These are phyloP conservation scores for Carnegiea gigantea DNA, from an alignment of 179 eudicot genomes.

Conservation along the genomic window DNA sequence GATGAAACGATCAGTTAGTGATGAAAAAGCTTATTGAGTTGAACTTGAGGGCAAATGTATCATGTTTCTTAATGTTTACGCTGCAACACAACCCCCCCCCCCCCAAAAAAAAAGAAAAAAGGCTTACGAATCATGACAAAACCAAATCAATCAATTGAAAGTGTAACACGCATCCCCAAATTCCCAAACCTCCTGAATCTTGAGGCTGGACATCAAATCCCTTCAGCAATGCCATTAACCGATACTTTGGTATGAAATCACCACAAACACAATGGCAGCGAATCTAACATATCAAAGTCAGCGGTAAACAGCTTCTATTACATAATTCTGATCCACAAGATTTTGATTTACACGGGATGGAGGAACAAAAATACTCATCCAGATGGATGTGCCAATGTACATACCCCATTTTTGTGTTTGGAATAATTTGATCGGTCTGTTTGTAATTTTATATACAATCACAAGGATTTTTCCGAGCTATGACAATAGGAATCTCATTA, in stretches of 20 bases:
- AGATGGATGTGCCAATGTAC: neutral
- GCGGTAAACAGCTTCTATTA: neutral
- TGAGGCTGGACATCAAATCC: too few species aligned
- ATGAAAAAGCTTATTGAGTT: too few species aligned
- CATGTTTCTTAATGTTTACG: too few species aligned
- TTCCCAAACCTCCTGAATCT: too few species aligned
- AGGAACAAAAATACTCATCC: slow-evolving; percentile 25
- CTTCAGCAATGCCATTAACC: neutral
- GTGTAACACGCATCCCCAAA: too few species aligned
- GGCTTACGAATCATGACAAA: too few species aligned
- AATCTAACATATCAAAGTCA: neutral
- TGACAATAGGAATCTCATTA: neutral
- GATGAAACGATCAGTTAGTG: too few species aligned
- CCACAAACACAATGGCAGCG: neutral
- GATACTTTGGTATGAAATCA: neutral
- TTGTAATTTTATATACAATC: slow-evolving; percentile 16
- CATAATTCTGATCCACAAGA: neutral
- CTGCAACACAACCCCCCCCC: too few species aligned
- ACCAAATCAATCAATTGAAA: too few species aligned
- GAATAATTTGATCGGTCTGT: neutral
- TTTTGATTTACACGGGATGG: slow-evolving; percentile 31
- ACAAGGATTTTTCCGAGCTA: neutral
- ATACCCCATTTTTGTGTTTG: neutral
- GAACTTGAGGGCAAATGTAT: too few species aligned
- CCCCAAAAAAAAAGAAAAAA: too few species aligned